Percentiles rank a stretch among this genome's conserved stretches.
phyloP scores from a whole-genome alignment of 148 eudicot genomes.

The Chenopodium suecicum region DNA sequence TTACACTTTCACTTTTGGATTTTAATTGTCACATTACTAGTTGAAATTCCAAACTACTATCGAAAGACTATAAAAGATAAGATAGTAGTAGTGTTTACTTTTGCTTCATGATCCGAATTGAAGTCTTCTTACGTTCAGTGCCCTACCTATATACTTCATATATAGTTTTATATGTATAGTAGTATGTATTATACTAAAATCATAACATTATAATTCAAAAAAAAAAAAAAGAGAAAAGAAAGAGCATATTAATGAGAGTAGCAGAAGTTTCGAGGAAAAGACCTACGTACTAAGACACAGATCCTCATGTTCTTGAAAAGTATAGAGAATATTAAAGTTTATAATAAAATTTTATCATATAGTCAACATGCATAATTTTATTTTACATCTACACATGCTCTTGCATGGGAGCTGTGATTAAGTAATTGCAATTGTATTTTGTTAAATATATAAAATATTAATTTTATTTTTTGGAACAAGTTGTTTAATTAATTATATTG shows the following conservation, averaged over 20 bases:
- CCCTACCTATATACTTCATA: neutral
- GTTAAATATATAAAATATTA: neutral
- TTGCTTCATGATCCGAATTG: neutral
- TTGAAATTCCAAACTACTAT: too few species aligned
- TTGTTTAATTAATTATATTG: neutral
- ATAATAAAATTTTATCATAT: neutral
- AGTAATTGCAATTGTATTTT: neutral
- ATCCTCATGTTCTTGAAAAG: slow-evolving; percentile 13
- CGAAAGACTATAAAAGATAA: neutral
- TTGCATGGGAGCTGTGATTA: slow-evolving; percentile 16
- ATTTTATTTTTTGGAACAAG: slow-evolving; percentile 1
- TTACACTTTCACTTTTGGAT: too few species aligned
- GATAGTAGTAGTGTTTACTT: neutral
- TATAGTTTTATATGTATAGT: too few species aligned
- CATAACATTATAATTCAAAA: too few species aligned
- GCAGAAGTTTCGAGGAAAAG: slow-evolving; percentile 17
- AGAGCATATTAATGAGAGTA: neutral
- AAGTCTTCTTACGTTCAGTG: neutral
- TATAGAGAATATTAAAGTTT: neutral
- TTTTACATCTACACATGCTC: slow-evolving; percentile 18
- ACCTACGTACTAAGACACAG: slow-evolving; percentile 12
- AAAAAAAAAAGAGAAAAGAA: too few species aligned
- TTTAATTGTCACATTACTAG: too few species aligned
- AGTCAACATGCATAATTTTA: slow-evolving; percentile 21
- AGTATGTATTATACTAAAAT: too few species aligned